Evolutionary conservation across 768 basidiomycete genomes (phyloP), one percentile per base, ranked within the genome.

Genomic region (Auriculariales sp.): DNA sequence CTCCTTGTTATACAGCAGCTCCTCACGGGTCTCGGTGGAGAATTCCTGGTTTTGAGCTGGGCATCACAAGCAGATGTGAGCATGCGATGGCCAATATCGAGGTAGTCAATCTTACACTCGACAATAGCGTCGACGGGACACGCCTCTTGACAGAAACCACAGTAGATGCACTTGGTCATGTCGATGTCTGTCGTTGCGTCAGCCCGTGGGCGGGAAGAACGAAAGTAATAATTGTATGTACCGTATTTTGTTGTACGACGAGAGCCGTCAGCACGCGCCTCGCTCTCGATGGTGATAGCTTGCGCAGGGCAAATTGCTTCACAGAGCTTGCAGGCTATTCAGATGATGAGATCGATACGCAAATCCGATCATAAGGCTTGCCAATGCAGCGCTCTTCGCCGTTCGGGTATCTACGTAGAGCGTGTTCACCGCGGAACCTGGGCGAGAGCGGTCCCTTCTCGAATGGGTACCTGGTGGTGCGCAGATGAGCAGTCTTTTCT

Each of bases 121-220:
- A 99, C 95, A 58, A 99, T 98, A 52, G 95, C 95, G 67, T 98
- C 95, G 51, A 98, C 95, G 2, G 95, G 95, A 64, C 95, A 99
- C 28, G 95, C 95, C 69, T 98, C 95, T 67, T 98, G 94, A 66
- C 95, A 98, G 74, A 97, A 98, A 49, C 95, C 95, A 67, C 95
- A 99, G 72, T 99, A 99, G 61, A 99, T 99, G 69, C 95, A 98
- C 74, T 93, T 98, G 52, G 95, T 99, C 95, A 99, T 99, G 65
- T 99, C 95, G 59, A 98, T 92, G 68, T 98, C 90, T 93, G 56
- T 27, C 48, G 47, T 44, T 50, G 31, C 29, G 48, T 31, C 32
- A 24, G 49, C 49, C 46, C 52, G 52, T 47, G 35, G 34, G 52
- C 46, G 50, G 45, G 52, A 28, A 49, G 25, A 11, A 50, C 35